A percentile compares a stretch with the other conserved stretches of the same genome.
Conservation (phyloP, 2,329 filamentous ascomycete genomes). For the Xylaria hypoxylon region DNA sequence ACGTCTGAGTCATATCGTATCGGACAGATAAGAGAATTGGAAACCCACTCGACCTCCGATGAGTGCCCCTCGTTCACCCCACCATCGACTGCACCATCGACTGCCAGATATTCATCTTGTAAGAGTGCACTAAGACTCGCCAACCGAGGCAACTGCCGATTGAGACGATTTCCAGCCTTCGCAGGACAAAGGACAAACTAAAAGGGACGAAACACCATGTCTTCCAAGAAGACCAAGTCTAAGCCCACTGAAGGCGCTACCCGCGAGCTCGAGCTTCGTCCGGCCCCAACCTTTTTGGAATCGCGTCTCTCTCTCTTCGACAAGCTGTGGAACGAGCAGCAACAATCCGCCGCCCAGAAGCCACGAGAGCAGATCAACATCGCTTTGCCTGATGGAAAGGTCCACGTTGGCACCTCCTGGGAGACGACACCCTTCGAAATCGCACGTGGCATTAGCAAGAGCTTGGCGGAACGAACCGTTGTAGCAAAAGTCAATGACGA, state of each 20-base stretch:
- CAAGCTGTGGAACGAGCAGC: constrained; percentile 36
- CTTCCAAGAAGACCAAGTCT: constrained; percentile 39
- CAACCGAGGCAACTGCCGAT: constrained; percentile 12
- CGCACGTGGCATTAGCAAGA: constrained; percentile 84
- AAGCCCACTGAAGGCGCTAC: constrained; percentile 29
- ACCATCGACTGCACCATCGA: constrained; percentile 21
- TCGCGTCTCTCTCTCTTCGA: constrained; percentile 66
- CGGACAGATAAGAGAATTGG: constrained; percentile 24
- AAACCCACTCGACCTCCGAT: constrained; percentile 17
- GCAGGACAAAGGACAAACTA: constrained; percentile 3
- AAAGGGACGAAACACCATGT: constrained; percentile 29
- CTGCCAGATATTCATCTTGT: constrained; percentile 29
- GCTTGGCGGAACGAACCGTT: constrained; percentile 84
- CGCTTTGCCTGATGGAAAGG: constrained; percentile 77
- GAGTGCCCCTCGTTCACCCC: constrained; percentile 28
- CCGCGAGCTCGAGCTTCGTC: constrained; percentile 37
- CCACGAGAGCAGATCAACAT: constrained; percentile 80
- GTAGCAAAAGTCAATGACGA: constrained; percentile 78
- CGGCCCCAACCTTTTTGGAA: constrained; percentile 73
- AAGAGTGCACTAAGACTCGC: constrained; percentile 2
- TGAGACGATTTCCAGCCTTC: constrained; percentile 9
- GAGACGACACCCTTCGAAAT: constrained; percentile 89
- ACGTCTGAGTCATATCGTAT: constrained; percentile 30
- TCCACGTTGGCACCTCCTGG: constrained; percentile 83
- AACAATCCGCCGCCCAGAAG: constrained; percentile 61